Evolutionary conservation across 2,329 filamentous ascomycete genomes (phyloP), one percentile per base, ranked within the genome.

Genomic region (Xylariaceae sp.): DNA sequence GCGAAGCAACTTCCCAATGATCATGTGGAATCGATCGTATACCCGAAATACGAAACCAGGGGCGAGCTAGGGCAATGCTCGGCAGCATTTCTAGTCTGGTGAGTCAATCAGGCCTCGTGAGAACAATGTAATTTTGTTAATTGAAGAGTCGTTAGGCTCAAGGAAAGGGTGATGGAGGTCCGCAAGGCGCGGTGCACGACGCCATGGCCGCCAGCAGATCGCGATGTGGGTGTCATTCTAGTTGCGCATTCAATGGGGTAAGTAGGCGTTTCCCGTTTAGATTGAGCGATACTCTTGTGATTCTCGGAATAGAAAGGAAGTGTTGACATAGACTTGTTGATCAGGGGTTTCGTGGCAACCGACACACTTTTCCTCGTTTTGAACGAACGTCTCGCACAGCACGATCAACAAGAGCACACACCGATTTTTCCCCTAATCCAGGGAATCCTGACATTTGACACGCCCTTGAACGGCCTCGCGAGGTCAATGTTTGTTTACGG

Each of bases 161-260:
- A 90, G 68, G 86, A 92, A 70, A 85, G 86, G 64, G 89, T 95
- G 44, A 91, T 93, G 71, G 88, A 92, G 52, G 77, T 93, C 13
- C 74, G 80, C 62, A 91, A 95, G 71, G 83, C 85, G 59, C 83
- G 83, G 37, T 84, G 87, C 62, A 79, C 82, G 23, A 90, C 85
- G 1, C 86, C 89, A 8, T 91, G 88, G 69, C 90, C 91, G 0
- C 90, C 89, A 0, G 81, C 89, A 51, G 88, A 95, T 66, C 86
- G 88, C n/a, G 86, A 87, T 0, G 89, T 96, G 7, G 87, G 87
- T 60, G 88, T 91, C 2, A 79, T 96, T 45, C 79, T 96, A 1
- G 79, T 94, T 30, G 91, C 91, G 1, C 92, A 96, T 73, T 92
- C 88, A 2, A 96, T 86, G 87, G 88, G 88, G 80, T 80, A 67